Percentiles rank a stretch among this genome's conserved stretches.
Conservation (phyloP, 768 basidiomycete species). For the Suillus clintonianus region DNA sequence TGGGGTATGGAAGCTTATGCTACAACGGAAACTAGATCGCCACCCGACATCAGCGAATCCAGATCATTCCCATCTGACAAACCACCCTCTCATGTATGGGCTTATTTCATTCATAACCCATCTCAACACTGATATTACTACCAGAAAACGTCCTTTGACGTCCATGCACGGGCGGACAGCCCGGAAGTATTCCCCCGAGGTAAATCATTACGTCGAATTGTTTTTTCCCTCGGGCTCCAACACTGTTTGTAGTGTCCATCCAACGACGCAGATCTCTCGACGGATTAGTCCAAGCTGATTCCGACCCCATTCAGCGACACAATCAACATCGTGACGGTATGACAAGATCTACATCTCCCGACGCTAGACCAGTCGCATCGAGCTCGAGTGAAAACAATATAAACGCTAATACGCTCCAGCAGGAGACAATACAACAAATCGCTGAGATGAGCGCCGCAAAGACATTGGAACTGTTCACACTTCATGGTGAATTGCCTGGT, state of each 20-base stretch:
- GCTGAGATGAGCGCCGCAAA: not conserved
- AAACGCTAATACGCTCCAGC: not conserved
- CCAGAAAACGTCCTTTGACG: not conserved
- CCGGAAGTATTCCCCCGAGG: not conserved
- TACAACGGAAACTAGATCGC: no score
- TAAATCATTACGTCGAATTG: not conserved
- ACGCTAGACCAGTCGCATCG: not conserved
- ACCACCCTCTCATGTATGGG: not conserved
- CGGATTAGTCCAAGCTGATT: not conserved
- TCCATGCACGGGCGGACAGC: not conserved
- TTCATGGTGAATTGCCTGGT: not conserved
- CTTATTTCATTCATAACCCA: not conserved
- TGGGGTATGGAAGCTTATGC: no score
- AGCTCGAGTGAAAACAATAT: not conserved
- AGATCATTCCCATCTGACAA: no score
- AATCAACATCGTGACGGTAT: not conserved
- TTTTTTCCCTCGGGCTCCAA: not conserved
- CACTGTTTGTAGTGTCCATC: not conserved
- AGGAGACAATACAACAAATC: not conserved
- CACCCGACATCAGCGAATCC: no score
- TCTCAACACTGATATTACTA: not conserved
- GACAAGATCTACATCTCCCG: not conserved
- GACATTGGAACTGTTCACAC: not conserved
- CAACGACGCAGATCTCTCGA: not conserved
- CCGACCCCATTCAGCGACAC: not conserved